Conservation (phyloP, 331 rosid genomes). For the Acacia pycnantha region DNA sequence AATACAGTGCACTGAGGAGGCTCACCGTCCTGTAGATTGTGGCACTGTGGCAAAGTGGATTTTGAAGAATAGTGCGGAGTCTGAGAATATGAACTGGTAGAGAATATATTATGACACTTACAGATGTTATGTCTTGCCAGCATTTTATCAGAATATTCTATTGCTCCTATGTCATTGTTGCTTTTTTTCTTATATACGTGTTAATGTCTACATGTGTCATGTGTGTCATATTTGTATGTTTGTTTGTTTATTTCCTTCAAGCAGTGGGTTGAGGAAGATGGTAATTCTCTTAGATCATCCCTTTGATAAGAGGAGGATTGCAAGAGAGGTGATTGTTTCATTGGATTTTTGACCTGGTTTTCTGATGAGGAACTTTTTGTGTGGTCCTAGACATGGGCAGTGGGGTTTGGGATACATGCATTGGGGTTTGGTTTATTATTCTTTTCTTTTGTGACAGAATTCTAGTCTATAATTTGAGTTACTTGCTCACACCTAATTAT, state of each 20-base stretch:
- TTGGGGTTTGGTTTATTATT: not conserved
- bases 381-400: not conserved
- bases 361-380: not conserved
- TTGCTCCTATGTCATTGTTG: not conserved
- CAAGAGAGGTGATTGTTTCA: not conserved
- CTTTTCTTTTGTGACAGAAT: not conserved
- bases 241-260: not conserved
- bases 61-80: slow-evolving; percentile 80
- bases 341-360: not conserved
- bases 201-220: not conserved
- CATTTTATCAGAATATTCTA: not conserved
- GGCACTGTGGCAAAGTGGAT: slow-evolving; percentile 73
- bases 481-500: not conserved
- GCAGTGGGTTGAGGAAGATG: not conserved
- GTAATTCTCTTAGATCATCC: not conserved
- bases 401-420: not conserved
- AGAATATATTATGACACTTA: not conserved
- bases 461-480: not conserved
- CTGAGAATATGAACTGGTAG: slow-evolving; percentile 91
- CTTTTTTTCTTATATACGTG: not conserved
- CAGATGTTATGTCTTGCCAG: not conserved
- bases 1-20: slow-evolving; percentile 81
- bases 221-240: not conserved
- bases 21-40: slow-evolving; percentile 84
- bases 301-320: not conserved